A percentile compares a stretch with the other conserved stretches of the same genome.
Conservation (phyloP, 2,329 filamentous ascomycete genomes). For the Xylariales sp. region DNA sequence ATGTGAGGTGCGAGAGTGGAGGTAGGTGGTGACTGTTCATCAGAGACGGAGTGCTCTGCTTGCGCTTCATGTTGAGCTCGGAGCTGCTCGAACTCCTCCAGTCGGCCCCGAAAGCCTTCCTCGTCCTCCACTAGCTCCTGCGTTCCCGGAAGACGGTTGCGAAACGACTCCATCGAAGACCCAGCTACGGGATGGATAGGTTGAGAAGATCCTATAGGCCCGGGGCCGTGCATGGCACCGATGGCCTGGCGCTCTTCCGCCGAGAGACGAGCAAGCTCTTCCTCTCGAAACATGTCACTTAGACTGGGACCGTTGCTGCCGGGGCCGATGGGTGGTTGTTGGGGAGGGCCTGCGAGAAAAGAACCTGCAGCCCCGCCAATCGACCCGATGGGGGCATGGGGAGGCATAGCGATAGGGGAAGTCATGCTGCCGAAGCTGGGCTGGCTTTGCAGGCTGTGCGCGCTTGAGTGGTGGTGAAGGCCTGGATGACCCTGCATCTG, state of each 20-base stretch:
- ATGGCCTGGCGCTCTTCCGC: conserved; percentile 50
- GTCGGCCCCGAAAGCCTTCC: conserved; percentile 63
- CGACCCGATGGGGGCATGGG: conserved; percentile 51
- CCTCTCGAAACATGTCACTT: conserved; percentile 57
- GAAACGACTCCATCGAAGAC: conserved; percentile 31
- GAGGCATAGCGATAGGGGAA: conserved; percentile 66
- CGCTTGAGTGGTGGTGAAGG: conserved; percentile 90
- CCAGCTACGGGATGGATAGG: conserved; percentile 34
- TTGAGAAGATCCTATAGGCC: conserved; percentile 24
- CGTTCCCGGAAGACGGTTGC: conserved; percentile 43
- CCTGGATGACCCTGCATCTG: conserved; percentile 53
- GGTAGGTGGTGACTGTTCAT: conserved; percentile 12
- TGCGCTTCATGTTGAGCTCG: conserved; percentile 67
- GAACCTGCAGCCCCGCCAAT: conserved; percentile 58
- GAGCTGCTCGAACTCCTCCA: conserved; percentile 79
- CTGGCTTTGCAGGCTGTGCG: conserved; percentile 93
- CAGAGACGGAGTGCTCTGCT: conserved; percentile 20
- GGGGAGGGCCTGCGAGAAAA: conserved; percentile 63
- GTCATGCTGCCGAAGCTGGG: conserved; percentile 94
- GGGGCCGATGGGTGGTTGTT: conserved; percentile 31
- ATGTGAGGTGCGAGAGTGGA: conserved; percentile 8
- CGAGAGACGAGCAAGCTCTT: conserved; percentile 67
- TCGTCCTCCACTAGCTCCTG: conserved; percentile 49
- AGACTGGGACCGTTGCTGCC: conserved; percentile 30
- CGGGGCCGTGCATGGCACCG: conserved; percentile 32